These are phyloP conservation scores for Yarrowia keelungensis DNA, from an alignment of 805 yeast genomes.

Conservation along the genomic window DNA sequence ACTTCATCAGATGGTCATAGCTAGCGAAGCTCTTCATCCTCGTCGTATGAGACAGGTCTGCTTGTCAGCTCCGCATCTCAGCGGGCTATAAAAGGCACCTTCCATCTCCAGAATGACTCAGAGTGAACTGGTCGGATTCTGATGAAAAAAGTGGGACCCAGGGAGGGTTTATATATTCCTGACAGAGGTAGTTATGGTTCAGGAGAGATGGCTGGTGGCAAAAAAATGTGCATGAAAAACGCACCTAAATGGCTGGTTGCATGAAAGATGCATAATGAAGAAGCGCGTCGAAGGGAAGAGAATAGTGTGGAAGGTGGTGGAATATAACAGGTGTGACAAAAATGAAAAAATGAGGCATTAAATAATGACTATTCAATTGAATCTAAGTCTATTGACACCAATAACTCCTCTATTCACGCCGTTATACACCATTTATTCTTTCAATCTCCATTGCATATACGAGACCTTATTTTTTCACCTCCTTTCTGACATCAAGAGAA, in stretches of 20 bases:
- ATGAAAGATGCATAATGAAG: background rate
- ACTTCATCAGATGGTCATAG: too few species aligned
- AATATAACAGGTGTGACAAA: too few species aligned
- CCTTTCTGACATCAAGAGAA: background rate
- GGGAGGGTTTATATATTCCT: slow-evolving; percentile 18
- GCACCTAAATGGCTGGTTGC: background rate
- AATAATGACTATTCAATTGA: too few species aligned
- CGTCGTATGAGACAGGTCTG: background rate
- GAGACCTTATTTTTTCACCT: background rate
- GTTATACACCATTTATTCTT: too few species aligned
- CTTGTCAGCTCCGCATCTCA: slow-evolving; percentile 26
- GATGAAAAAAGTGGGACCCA: background rate
- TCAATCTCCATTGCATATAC: background rate
- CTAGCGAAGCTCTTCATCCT: too few species aligned
- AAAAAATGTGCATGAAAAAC: slow-evolving; percentile 5
- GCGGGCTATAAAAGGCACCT: slow-evolving; percentile 20
- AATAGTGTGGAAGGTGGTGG: background rate
- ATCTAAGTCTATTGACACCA: too few species aligned
- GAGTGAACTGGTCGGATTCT: slow-evolving; percentile 23
- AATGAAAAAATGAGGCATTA: too few species aligned
- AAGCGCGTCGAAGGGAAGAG: background rate
- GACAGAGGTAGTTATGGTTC: background rate
- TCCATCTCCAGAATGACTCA: slow-evolving; percentile 11
- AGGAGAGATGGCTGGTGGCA: background rate
- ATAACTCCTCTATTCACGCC: too few species aligned